These are phyloP conservation scores for Reticulascus tulasneorum DNA, from an alignment of 2,329 filamentous ascomycete species.

Conservation along the genomic window DNA sequence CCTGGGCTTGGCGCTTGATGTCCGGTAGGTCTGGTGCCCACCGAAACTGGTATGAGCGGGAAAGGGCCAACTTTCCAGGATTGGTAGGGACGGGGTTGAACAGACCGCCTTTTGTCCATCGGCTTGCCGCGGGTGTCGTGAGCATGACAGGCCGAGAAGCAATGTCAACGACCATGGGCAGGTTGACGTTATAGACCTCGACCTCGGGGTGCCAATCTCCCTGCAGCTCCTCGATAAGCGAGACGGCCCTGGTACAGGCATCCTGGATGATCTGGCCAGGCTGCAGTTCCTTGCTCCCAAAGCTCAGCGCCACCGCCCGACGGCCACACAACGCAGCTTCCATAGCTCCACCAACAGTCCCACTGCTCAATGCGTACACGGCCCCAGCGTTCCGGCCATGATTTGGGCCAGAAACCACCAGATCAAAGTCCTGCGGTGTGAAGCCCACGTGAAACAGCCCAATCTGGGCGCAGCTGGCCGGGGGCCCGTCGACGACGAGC, in stretches of 20 bases:
- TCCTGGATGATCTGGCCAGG: constrained; percentile 62
- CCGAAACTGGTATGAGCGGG: constrained; percentile 8
- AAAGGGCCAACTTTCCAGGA: constrained; percentile 6
- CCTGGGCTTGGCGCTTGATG: constrained; percentile 11
- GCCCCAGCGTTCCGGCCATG: constrained; percentile 59
- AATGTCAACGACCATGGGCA: constrained; percentile 61
- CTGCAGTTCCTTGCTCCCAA: constrained; percentile 65
- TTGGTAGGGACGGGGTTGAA: constrained; percentile 11
- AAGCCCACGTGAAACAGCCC: constrained; percentile 49
- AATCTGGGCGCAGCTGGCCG: constrained; percentile 56
- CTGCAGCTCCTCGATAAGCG: constrained; percentile 59
- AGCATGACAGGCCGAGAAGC: constrained; percentile 58
- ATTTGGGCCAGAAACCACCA: constrained; percentile 57
- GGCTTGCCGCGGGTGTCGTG: constrained; percentile 66
- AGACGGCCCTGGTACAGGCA: constrained; percentile 55
- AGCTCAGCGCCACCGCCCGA: constrained; percentile 62
- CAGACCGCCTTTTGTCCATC: constrained; percentile 51
- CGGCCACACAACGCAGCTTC: constrained; percentile 53
- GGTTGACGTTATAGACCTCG: constrained; percentile 65
- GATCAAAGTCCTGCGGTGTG: constrained; percentile 37
- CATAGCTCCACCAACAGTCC: constrained; percentile 55
- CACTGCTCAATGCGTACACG: constrained; percentile 53
- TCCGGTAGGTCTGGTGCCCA: constrained; percentile 15
- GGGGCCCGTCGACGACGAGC: constrained; percentile 56
- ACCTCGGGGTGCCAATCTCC: constrained; percentile 54